These are phyloP conservation scores for Phlebiopsis flavidoalba DNA, from an alignment of 768 basidiomycete genomes.

Conservation along the genomic window DNA sequence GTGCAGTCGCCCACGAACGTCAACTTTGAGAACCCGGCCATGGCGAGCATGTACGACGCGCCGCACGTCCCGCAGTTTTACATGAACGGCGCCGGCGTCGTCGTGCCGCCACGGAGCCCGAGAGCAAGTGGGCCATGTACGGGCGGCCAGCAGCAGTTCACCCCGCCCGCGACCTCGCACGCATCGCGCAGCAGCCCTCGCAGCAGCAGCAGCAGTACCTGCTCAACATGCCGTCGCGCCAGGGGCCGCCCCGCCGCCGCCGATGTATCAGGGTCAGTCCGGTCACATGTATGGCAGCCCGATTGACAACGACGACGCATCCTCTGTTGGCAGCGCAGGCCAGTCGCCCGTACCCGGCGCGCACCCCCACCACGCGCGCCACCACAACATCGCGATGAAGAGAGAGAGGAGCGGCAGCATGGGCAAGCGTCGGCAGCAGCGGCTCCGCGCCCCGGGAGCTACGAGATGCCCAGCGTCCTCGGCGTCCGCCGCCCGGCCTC, in stretches of 20 bases:
- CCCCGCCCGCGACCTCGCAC: slow-evolving; percentile 38
- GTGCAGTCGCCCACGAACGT: slow-evolving; percentile 37
- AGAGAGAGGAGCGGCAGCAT: slow-evolving; percentile 29
- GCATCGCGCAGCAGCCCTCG: slow-evolving; percentile 11
- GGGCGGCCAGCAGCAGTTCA: slow-evolving; percentile 23
- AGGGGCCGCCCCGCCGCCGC: slow-evolving; percentile 8
- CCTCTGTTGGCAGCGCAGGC: slow-evolving; percentile 32
- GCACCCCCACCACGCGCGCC: slow-evolving; percentile 13
- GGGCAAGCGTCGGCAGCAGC: slow-evolving; percentile 23
- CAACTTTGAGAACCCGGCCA: slow-evolving; percentile 50
- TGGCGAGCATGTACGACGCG: slow-evolving; percentile 40
- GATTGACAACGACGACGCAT: slow-evolving; percentile 33
- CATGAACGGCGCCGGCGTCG: slow-evolving; percentile 14
- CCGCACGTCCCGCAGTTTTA: slow-evolving; percentile 23
- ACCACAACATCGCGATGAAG: slow-evolving; percentile 19
- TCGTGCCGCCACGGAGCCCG: slow-evolving; percentile 23
- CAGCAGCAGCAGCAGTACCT: slow-evolving; percentile 14
- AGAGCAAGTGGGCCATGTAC: slow-evolving; percentile 20
- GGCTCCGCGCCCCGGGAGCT: slow-evolving; percentile 24
- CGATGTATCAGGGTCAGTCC: slow-evolving; percentile 21
- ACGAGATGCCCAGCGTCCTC: slow-evolving; percentile 29
- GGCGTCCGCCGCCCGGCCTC: slow-evolving; percentile 22
- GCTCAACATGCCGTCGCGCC: slow-evolving; percentile 20
- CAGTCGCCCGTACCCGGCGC: slow-evolving; percentile 14
- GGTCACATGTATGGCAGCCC: slow-evolving; percentile 25